Percentiles rank a stretch among this genome's conserved stretches.
These are phyloP conservation scores for Fusarium haematococcum DNA, from an alignment of 2,329 filamentous ascomycete genomes.

Conservation along the genomic window DNA sequence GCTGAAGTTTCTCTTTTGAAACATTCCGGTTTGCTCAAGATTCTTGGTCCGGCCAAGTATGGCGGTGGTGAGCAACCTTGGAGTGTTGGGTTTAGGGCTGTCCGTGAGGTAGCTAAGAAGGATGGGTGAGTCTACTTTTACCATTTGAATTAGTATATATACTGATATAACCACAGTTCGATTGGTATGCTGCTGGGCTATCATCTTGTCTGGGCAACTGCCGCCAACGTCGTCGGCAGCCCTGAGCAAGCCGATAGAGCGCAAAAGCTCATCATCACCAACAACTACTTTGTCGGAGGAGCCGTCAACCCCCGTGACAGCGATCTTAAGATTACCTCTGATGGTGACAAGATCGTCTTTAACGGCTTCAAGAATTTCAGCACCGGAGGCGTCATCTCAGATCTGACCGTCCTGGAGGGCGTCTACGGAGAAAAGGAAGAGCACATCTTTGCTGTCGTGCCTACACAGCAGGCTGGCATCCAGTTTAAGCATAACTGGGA, in stretches of 20 bases:
- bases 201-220: conserved; percentile 73
- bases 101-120: conserved; percentile 72
- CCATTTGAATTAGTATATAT: background rate
- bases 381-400: conserved; percentile 74
- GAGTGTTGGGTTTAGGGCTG: conserved; percentile 66
- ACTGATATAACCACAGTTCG: conserved; percentile 51
- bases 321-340: conserved; percentile 66
- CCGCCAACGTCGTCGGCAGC: conserved; percentile 70
- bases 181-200: conserved; percentile 75
- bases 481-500: conserved; percentile 73
- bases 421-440: conserved; percentile 67
- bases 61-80: conserved; percentile 59
- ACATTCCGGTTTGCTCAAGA: conserved; percentile 54
- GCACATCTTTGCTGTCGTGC: conserved; percentile 73
- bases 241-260: conserved; percentile 68
- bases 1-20: conserved; percentile 57
- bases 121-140: conserved; percentile 61
- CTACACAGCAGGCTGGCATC: conserved; percentile 68
- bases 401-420: conserved; percentile 74
- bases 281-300: conserved; percentile 75
- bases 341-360: conserved; percentile 68
- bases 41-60: conserved; percentile 54
- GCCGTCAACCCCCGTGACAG: conserved; percentile 75
- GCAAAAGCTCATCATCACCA: conserved; percentile 68
- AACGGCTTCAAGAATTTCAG: conserved; percentile 75